Evolutionary conservation across 2,329 filamentous ascomycete genomes (phyloP).

Genomic region (Fusarium burgessii): DNA sequence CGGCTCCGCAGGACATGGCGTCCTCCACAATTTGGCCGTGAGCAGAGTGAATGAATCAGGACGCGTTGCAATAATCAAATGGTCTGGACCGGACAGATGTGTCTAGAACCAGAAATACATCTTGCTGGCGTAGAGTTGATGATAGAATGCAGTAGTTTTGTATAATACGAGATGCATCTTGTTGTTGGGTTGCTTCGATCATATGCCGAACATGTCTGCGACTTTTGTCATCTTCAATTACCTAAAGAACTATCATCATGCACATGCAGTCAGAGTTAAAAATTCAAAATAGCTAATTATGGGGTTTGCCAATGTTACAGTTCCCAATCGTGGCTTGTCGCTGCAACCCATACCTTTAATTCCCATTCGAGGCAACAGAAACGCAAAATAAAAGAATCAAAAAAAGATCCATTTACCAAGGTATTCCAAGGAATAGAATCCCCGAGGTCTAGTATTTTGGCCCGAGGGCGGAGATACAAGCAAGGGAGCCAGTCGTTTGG

Average conservation of each 20-base stretch:
- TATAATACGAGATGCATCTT: slow-evolving; percentile 24
- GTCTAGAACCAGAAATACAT: not conserved
- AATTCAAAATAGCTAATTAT: slow-evolving; percentile 9
- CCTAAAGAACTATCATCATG: not conserved
- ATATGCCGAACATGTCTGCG: slow-evolving; percentile 6
- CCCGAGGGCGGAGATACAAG: slow-evolving; percentile 13
- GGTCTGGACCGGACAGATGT: slow-evolving; percentile 8
- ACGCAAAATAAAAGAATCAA: not conserved
- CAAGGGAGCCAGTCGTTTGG: not conserved
- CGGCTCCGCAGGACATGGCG: slow-evolving; percentile 40
- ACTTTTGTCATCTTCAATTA: not conserved
- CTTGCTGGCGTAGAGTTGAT: not conserved
- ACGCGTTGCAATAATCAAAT: slow-evolving; percentile 9
- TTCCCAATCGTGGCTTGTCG: slow-evolving; percentile 25
- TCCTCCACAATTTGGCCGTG: slow-evolving; percentile 31
- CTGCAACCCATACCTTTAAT: slow-evolving; percentile 20
- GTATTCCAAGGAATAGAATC: slow-evolving; percentile 19
- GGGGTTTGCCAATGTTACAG: not conserved
- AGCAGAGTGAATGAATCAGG: not conserved
- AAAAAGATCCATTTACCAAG: not conserved
- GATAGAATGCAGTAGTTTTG: slow-evolving; percentile 5
- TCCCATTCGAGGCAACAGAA: slow-evolving; percentile 10
- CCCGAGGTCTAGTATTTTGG: slow-evolving; percentile 4
- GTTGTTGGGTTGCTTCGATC: slow-evolving; percentile 20
- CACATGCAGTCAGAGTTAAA: slow-evolving; percentile 8